Percentiles rank a stretch among this genome's conserved stretches.
These are phyloP conservation scores for Verticillium nubilum DNA, from an alignment of 2,329 filamentous ascomycete species.

Conservation along the genomic window DNA sequence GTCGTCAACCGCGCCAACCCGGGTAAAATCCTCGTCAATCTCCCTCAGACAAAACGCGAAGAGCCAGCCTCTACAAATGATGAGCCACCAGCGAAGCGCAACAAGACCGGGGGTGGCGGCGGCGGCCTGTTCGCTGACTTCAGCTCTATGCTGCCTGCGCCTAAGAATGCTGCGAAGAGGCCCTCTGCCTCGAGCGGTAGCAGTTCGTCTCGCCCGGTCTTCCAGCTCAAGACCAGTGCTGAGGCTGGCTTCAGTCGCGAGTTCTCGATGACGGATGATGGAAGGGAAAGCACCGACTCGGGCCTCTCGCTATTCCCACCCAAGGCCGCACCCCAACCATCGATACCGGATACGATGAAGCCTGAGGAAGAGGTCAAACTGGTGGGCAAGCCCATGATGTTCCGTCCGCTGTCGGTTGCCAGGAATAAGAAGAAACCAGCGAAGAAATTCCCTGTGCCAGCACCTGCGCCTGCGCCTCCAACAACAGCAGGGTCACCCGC, in stretches of 20 bases:
- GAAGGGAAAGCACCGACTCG: constrained; percentile 12
- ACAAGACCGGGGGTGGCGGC: constrained; percentile 40
- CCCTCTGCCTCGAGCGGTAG: constrained; percentile 23
- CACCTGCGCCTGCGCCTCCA: constrained; percentile 8
- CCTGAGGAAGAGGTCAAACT: constrained; percentile 61
- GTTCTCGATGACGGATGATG: neutral
- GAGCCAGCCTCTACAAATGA: constrained; percentile 28
- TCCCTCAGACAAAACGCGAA: constrained; percentile 49
- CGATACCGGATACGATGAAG: constrained; percentile 51
- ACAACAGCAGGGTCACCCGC: constrained; percentile 10
- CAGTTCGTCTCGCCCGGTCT: constrained; percentile 8
- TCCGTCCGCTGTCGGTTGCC: constrained; percentile 81
- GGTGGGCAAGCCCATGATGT: constrained; percentile 77
- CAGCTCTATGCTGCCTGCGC: constrained; percentile 80
- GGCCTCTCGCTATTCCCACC: constrained; percentile 33
- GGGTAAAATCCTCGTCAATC: constrained; percentile 76
- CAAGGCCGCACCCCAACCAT: constrained; percentile 34
- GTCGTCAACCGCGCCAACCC: constrained; percentile 76
- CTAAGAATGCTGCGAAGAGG: constrained; percentile 54
- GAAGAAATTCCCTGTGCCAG: constrained; percentile 17
- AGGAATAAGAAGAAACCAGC: constrained; percentile 64
- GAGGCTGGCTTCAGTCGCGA: constrained; percentile 75
- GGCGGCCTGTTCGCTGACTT: constrained; percentile 71
- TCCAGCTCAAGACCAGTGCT: constrained; percentile 78
- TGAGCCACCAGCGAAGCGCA: constrained; percentile 66